These are phyloP conservation scores for Cryptosporidium parvum DNA, from an alignment of 169 alveolate species.

Conservation along the genomic window DNA sequence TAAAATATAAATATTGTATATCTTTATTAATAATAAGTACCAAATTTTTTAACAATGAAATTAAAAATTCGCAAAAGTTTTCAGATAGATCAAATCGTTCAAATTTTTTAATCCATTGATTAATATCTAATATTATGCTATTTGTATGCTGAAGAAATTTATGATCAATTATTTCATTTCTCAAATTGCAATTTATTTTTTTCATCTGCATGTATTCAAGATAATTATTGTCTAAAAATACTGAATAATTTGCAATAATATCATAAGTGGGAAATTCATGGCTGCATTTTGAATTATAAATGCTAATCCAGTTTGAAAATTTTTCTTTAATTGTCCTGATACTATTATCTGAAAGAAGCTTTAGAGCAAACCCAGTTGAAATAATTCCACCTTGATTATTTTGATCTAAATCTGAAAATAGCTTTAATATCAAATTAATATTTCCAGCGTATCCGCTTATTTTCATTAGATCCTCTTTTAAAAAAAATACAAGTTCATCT, in stretches of 20 bases:
- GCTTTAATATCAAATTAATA: neutral
- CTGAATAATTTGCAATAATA: neutral
- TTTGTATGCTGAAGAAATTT: neutral
- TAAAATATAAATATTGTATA: slow-evolving; percentile 12
- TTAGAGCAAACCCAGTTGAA: neutral
- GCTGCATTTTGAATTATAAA: neutral
- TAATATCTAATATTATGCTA: neutral
- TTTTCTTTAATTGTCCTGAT: neutral
- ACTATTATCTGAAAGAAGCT: neutral
- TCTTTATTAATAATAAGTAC: neutral
- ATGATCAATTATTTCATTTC: neutral
- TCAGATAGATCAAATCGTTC: neutral
- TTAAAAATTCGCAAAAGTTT: neutral
- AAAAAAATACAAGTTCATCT: neutral
- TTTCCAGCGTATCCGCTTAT: neutral
- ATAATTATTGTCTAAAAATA: neutral
- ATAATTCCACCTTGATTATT: neutral
- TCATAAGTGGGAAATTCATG: neutral
- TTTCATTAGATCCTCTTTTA: slow-evolving; percentile 16
- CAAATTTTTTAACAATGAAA: neutral
- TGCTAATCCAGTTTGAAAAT: neutral
- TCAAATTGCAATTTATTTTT: neutral
- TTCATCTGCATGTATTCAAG: neutral
- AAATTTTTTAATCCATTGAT: neutral
- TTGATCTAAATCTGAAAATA: neutral